A percentile compares a stretch with the other conserved stretches of the same genome.
These are phyloP conservation scores for Phaffia tasmanica DNA, from an alignment of 768 basidiomycete genomes.

Conservation along the genomic window DNA sequence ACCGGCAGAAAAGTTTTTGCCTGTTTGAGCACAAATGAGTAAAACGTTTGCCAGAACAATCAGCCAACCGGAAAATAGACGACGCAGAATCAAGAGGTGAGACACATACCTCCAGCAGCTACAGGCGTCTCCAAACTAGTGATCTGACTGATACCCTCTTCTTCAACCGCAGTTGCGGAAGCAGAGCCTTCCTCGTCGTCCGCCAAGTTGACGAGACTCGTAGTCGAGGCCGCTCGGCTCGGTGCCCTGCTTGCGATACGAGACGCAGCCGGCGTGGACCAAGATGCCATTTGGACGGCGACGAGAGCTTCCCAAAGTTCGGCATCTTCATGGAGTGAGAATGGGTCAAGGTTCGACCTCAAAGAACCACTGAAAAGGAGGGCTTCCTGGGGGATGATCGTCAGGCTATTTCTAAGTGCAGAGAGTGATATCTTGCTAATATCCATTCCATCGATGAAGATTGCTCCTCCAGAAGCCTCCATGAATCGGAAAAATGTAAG, in stretches of 20 bases:
- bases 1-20: constrained; percentile 33
- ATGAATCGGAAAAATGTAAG: constrained; percentile 42
- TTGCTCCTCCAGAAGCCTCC: constrained; percentile 37
- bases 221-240: constrained; percentile 5
- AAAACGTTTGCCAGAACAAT: constrained; percentile 8
- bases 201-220: constrained; percentile 7
- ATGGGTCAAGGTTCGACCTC: constrained; percentile 36
- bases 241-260: constrained; percentile 3
- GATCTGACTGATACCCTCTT: constrained; percentile 29
- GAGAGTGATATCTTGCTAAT: constrained; percentile 37
- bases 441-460: constrained; percentile 40
- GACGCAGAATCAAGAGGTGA: neutral
- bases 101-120: constrained; percentile 32
- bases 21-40: constrained; percentile 29
- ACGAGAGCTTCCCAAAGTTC: constrained; percentile 33
- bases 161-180: constrained; percentile 8
- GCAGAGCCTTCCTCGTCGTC: neutral
- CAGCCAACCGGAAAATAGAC: neutral
- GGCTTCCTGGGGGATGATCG: constrained; percentile 36
- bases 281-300: constrained; percentile 29
- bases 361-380: constrained; percentile 32
- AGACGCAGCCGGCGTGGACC: constrained; percentile 25
- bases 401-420: constrained; percentile 30
- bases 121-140: constrained; percentile 32
- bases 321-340: constrained; percentile 30